Conservation (phyloP, 1,139 yeast genomes). For the Hemisphaericaspora subhashii region DNA sequence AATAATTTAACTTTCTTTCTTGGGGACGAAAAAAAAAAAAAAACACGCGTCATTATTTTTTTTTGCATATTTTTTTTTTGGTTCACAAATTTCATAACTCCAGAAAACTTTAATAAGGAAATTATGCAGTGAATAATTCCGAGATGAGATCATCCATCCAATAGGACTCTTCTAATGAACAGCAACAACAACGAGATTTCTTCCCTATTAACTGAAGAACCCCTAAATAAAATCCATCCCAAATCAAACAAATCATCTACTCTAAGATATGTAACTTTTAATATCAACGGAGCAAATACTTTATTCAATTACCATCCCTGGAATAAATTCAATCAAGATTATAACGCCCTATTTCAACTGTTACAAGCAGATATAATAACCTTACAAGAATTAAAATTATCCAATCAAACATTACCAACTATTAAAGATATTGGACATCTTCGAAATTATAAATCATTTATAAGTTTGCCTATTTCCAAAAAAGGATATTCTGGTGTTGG, state of each 20-base stretch:
- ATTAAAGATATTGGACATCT: conserved; percentile 53
- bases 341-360: conserved; percentile 49
- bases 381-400: conserved; percentile 82
- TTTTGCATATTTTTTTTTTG: no score
- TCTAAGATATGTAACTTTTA: conserved; percentile 65
- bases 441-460: conserved; percentile 59
- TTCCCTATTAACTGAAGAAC: conserved; percentile 11
- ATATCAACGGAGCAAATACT: conserved; percentile 83
- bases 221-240: conserved; percentile 13
- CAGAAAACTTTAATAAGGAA: no score
- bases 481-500: conserved; percentile 95
- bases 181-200: conserved; percentile 1
- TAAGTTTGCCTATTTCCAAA: conserved; percentile 62
- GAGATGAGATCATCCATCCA: no score
- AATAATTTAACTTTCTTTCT: no score
- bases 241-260: conserved; percentile 10
- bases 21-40: no score
- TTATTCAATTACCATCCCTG: conserved; percentile 82
- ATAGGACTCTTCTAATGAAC: no score
- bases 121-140: no score
- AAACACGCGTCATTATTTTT: no score
- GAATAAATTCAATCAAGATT: conserved; percentile 51
- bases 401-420: conserved; percentile 45
- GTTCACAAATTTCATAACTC: no score
- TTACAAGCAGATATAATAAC: conserved; percentile 77